These are phyloP conservation scores for Backusella psychrophila DNA, from an alignment of 192 early-diverging fungal genomes.

Conservation along the genomic window DNA sequence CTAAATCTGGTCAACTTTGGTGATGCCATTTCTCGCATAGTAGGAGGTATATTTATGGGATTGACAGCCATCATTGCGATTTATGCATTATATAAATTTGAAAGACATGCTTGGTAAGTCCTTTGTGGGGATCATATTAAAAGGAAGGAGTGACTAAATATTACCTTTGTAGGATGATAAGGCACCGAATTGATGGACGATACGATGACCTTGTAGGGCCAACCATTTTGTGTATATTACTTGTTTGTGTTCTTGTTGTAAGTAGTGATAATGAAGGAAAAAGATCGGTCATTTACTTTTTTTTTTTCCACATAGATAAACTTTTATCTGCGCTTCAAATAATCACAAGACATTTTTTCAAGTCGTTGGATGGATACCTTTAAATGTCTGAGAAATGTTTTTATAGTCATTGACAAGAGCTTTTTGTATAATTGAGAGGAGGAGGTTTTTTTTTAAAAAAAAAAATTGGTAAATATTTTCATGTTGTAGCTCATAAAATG, in stretches of 20 bases:
- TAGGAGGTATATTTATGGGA: slow-evolving; percentile 50
- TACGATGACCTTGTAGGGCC: slow-evolving; percentile 77
- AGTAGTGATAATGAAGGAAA: not conserved
- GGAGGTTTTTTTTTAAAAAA: too few relatives aligned
- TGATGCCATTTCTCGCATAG: slow-evolving; percentile 41
- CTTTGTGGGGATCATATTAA: too few relatives aligned
- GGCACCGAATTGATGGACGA: slow-evolving; percentile 42
- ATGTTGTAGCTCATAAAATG: too few relatives aligned
- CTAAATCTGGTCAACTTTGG: slow-evolving; percentile 75
- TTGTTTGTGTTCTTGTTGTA: slow-evolving; percentile 56
- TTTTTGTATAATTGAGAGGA: too few relatives aligned
- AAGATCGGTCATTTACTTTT: not conserved
- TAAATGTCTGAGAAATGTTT: too few relatives aligned
- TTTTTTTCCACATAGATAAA: slow-evolving; percentile 10
- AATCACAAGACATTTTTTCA: not conserved
- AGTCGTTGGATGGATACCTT: too few relatives aligned
- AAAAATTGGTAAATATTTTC: too few relatives aligned
- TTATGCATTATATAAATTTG: slow-evolving; percentile 21
- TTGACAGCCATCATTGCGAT: slow-evolving; percentile 1
- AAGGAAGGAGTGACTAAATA: too few relatives aligned
- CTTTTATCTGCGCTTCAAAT: slow-evolving; percentile 18
- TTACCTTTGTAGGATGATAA: slow-evolving; percentile 15
- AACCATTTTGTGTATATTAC: slow-evolving; percentile 63
- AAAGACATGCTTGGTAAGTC: slow-evolving; percentile 18
- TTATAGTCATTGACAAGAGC: too few relatives aligned